Evolutionary conservation across 441 rosid genomes (phyloP), one percentile per base, ranked within the genome.

Genomic region (Populus hybrid): DNA sequence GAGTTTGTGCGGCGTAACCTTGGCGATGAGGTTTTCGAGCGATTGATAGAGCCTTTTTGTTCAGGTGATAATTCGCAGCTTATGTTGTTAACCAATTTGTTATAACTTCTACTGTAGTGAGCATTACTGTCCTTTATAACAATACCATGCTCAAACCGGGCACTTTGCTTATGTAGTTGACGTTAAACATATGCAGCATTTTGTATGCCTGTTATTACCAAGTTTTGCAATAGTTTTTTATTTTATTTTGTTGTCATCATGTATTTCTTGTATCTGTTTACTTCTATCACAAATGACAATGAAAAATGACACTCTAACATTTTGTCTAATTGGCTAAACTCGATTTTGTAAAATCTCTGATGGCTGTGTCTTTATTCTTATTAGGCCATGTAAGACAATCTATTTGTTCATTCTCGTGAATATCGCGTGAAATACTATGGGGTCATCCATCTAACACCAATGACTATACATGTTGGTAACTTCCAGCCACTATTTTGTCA

Each of bases 1-100:
- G 97, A 94, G 89, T 95, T 95, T 83, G 99, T 94, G 35, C 90
- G 97, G 67, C 92, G 99, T 74, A 95, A 94, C 81, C 93, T 94
- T 26, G 99, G 99, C 10, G 89, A 83, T 74, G 98, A 94, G 89
- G 98, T 94, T 77, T 94, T 95, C 76, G 97, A 95, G 85, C 93
- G 97, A 77, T 81, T 94, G 64, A 94, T 94, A 40, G 97, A 94
- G 83, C 97, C 99, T 26, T 94, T 95, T 87, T 95, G 97, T 87
- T 91, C 97, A 86, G 97, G 98, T 94, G 81, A 73, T 76, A 66
- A 42, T 73, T 63, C 7, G 28, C 75, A 5, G 30, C 8, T 63
- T 21, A 7, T 66, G 3, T 8, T 21, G 10, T 78, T 26, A 24
- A 42, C 57, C 40, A 36, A 10, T n/a, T 1, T 64, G 63, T 9